Base-by-base conservation (phyloP, 2,329 filamentous ascomycete species). In the Myriosclerotinia duriaeana region DNA sequence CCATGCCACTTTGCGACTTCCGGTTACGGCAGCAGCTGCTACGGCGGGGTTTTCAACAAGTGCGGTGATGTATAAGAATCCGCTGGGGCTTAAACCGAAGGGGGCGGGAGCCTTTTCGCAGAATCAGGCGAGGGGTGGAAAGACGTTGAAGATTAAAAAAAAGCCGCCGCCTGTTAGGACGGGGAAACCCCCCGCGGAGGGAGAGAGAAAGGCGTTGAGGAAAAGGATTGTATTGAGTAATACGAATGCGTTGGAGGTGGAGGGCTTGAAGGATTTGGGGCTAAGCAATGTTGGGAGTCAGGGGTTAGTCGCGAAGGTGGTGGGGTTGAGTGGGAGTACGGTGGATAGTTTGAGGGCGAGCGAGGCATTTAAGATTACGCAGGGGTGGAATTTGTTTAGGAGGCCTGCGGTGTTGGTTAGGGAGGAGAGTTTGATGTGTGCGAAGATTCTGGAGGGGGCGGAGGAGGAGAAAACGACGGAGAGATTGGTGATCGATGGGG, bases 171-270 rank as follows among this genome's bases (percentile, higher is more conserved):
- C 67, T 63, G 67, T 69, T 58, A 69, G 70, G 66, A 69, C 70
- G 4, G 74, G 73, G 22, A 85, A 84, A 78, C 83, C 87, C 20
- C 89, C 90, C 26, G 81, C 81, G 15, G 83, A 87, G 3, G 94
- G 93, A 71, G 93, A 97, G 82, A 87, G 93, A 71, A 96, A 93
- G 80, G 91, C 91, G 38, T 83, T 91, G 76, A 88, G 93, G 71
- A 97, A 96, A 82, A 88, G 91, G 72, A 91, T 99, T 74, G 88
- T 96, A 68, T 87, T 99, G 68, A 94, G 90, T 82, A 99, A 98
- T 80, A 90, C 91, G 78, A 98, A 97, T 79, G 95, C 95, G 60
- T 81, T 97, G 48, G 86, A 89, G 68, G 89, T 98, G 9, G 76
- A 82, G 34, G 90, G 87, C 14, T 82, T 96, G 72, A 79, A 83